Percentiles rank a stretch among this genome's conserved stretches.
Conservation (phyloP, 352 stramenopile genomes). For the Pythium graminicola region DNA sequence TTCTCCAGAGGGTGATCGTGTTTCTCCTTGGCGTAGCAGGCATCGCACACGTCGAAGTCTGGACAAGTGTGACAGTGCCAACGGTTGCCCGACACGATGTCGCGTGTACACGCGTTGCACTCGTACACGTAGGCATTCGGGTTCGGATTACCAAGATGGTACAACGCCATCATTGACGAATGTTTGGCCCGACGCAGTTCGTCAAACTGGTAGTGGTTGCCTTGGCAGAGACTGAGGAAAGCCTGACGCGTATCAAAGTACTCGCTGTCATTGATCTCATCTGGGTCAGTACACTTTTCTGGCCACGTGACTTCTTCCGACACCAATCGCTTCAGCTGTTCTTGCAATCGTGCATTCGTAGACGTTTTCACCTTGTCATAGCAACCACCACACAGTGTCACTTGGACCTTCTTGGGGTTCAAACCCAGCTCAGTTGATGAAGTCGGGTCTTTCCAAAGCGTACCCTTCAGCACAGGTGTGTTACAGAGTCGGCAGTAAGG, state of each 20-base stretch:
- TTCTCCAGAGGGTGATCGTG: constrained; percentile 76
- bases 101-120: constrained; percentile 77
- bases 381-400: constrained; percentile 67
- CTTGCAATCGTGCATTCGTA: constrained; percentile 34
- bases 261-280: constrained; percentile 84
- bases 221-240: constrained; percentile 95
- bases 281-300: constrained; percentile 68
- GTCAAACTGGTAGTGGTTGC: constrained; percentile 99
- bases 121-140: constrained; percentile 84
- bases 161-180: constrained; percentile 99
- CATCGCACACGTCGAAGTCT: constrained; percentile 88
- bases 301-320: constrained; percentile 53
- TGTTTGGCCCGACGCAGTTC: constrained; percentile 97
- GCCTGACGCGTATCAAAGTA: constrained; percentile 96
- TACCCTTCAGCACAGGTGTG: constrained; percentile 59
- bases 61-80: constrained; percentile 87
- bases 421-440: constrained; percentile 26
- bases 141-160: constrained; percentile 96
- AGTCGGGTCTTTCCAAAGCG: constrained; percentile 48
- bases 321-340: constrained; percentile 41
- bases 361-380: constrained; percentile 66
- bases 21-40: constrained; percentile 80
- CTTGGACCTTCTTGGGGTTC: constrained; percentile 63
- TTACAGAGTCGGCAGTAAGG: constrained; percentile 80
- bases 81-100: constrained; percentile 78